Percentiles rank a stretch among this genome's conserved stretches.
Conservation (phyloP, 2,329 filamentous ascomycete genomes). For the Ilyonectria sp. region DNA sequence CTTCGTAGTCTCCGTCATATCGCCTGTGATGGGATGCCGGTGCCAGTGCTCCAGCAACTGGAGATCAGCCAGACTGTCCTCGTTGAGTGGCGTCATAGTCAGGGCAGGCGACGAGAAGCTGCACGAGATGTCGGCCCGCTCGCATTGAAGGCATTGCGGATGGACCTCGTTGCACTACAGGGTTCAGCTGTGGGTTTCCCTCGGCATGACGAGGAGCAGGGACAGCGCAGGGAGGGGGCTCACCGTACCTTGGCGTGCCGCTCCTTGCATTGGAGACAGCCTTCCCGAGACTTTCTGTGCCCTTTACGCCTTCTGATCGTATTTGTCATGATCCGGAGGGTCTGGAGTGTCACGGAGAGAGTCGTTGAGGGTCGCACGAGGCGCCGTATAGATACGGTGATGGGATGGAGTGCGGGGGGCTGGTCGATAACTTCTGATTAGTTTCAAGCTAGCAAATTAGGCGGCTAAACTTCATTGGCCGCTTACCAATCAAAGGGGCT, state of each 20-base stretch:
- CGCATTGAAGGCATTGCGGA: slow-evolving; percentile 12
- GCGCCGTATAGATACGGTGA: not conserved
- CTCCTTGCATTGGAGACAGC: slow-evolving; percentile 21
- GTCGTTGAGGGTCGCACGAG: not conserved
- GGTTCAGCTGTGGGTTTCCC: not conserved
- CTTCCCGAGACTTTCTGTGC: slow-evolving; percentile 19
- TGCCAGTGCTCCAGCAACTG: slow-evolving; percentile 19
- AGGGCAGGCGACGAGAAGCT: slow-evolving; percentile 9
- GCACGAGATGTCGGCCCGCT: slow-evolving; percentile 3
- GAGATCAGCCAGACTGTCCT: slow-evolving; percentile 20
- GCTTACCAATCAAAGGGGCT: no score
- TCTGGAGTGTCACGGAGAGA: not conserved
- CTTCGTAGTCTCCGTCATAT: not conserved
- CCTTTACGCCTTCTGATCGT: slow-evolving; percentile 10
- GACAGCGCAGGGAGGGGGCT: not conserved
- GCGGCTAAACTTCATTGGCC: no score
- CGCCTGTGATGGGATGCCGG: slow-evolving; percentile 1
- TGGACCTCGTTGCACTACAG: slow-evolving; percentile 19
- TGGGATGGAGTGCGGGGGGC: not conserved
- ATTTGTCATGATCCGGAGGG: not conserved
- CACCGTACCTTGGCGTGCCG: slow-evolving; percentile 11
- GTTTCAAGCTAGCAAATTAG: no score
- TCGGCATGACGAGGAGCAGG: not conserved
- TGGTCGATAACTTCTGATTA: no score
- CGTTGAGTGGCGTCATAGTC: slow-evolving; percentile 2